These are phyloP conservation scores for Suillus brevipes DNA, from an alignment of 768 basidiomycete genomes.

Conservation along the genomic window DNA sequence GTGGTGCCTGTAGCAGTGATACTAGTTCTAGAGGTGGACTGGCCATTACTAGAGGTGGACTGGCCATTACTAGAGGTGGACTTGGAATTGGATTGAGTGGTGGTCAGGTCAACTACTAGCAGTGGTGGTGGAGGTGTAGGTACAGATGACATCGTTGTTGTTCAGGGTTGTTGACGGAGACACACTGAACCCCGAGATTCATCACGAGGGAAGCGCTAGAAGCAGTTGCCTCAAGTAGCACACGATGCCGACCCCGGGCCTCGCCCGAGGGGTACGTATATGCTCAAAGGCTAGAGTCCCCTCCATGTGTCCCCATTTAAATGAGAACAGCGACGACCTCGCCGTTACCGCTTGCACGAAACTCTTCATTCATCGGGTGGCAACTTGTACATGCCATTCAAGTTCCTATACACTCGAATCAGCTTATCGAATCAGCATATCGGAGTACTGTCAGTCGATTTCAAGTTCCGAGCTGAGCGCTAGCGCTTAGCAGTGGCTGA, in stretches of 20 bases:
- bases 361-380: too few species aligned
- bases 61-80: not conserved
- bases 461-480: not conserved
- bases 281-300: too few species aligned
- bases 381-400: too few species aligned
- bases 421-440: not conserved
- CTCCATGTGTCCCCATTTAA: too few species aligned
- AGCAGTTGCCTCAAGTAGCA: not conserved
- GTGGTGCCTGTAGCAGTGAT: not conserved
- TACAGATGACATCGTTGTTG: not conserved
- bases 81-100: not conserved
- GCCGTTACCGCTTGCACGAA: too few species aligned
- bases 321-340: too few species aligned
- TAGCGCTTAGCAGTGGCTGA: not conserved
- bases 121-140: not conserved
- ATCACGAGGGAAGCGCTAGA: not conserved
- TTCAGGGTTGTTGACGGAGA: not conserved
- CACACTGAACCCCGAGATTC: not conserved
- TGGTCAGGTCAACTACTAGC: not conserved
- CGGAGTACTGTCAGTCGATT: not conserved
- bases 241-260: not conserved
- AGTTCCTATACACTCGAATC: not conserved
- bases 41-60: not conserved
- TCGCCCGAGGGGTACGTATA: too few species aligned
- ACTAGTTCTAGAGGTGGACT: not conserved